phyloP scores from a whole-genome alignment of 345 rosid genomes.

The Rhodamnia argentea region DNA sequence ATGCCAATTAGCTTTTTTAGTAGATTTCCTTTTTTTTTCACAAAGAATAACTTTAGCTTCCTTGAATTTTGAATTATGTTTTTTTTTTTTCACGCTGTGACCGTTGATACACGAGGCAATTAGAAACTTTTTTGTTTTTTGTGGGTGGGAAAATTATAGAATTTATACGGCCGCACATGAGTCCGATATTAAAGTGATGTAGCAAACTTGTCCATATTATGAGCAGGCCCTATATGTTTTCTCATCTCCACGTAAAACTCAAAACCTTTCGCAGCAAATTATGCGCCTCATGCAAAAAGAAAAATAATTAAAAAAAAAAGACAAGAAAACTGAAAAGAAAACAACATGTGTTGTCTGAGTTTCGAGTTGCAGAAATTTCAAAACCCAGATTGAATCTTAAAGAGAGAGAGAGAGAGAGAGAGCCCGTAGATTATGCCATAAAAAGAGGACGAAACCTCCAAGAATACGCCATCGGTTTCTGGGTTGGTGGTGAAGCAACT shows the following conservation, averaged over 20 bases:
- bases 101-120: too few relatives aligned
- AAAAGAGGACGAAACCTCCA: neutral
- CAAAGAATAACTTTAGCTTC: neutral
- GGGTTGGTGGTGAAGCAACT: slow-evolving; percentile 4
- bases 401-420: neutral
- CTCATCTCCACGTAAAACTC: neutral
- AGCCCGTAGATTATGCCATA: neutral
- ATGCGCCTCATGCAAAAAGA: neutral
- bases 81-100: neutral
- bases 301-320: too few relatives aligned
- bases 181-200: neutral
- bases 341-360: neutral
- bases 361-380: neutral
- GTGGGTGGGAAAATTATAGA: neutral
- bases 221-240: neutral
- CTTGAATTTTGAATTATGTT: neutral
- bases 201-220: neutral
- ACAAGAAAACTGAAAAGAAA: neutral
- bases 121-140: too few relatives aligned
- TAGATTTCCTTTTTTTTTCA: neutral
- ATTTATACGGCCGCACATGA: neutral
- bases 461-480: slow-evolving; percentile 54
- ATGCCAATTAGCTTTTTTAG: neutral
- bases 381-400: neutral
- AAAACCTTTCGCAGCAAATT: neutral